Percentiles rank a stretch among this genome's conserved stretches.
phyloP scores from a whole-genome alignment of 2,329 filamentous ascomycete genomes.

The Blastomyces parvus region DNA sequence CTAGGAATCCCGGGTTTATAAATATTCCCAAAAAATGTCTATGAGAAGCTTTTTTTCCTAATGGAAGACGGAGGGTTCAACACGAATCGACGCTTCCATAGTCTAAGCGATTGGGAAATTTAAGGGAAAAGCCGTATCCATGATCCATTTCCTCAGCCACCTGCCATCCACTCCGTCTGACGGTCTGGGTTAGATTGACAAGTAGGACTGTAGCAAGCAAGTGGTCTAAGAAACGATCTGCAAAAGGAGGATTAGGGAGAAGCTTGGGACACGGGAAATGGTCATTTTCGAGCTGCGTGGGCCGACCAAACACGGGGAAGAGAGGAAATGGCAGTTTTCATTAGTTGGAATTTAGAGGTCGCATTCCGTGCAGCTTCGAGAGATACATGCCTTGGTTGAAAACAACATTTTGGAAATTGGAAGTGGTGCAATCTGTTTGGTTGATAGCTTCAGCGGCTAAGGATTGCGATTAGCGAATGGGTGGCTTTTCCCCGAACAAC shows the following conservation, averaged over 20 bases:
- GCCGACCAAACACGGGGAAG: not conserved
- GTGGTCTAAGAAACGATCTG: not conserved
- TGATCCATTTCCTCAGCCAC: not conserved
- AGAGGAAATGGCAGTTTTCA: not conserved
- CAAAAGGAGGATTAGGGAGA: not conserved
- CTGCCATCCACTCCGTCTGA: not conserved
- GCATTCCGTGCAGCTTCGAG: not conserved
- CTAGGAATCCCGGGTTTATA: not conserved
- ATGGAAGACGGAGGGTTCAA: not conserved
- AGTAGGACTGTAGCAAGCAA: not conserved
- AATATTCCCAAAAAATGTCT: not conserved
- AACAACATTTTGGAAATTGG: not conserved
- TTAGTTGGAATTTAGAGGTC: not conserved
- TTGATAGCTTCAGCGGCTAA: not conserved
- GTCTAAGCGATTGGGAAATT: not conserved
- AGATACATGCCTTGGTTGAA: not conserved
- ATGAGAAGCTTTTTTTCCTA: not conserved
- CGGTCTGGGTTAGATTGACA: not conserved
- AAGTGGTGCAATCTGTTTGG: not conserved
- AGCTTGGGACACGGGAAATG: too few species aligned
- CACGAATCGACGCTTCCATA: not conserved
- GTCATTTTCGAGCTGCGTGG: not conserved
- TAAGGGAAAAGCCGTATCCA: not conserved
- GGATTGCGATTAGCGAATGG: not conserved
- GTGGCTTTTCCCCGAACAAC: too few species aligned